Evolutionary conservation across 495 filamentous ascomycete genomes (phyloP), one percentile per base, ranked within the genome.

Genomic region (Glarea lozoyensis): DNA sequence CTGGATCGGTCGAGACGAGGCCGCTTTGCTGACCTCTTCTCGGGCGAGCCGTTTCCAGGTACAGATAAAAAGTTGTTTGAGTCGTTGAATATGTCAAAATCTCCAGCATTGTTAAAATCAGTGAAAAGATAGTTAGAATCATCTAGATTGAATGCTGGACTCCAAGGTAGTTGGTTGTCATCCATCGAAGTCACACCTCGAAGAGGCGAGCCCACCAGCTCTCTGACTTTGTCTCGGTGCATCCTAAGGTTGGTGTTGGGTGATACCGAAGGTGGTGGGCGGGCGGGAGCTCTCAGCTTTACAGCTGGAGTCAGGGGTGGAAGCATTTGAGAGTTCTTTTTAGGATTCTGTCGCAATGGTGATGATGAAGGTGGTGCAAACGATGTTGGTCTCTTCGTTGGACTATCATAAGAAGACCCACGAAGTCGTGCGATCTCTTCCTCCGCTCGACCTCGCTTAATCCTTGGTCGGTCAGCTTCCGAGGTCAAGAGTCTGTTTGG

Each of bases 341-440:
- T 37, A 9, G 9, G 10, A 21, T 20, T 30, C 40, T 50, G 50
- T 59, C 53, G 86, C 75, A 55, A 77, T 69, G 48, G 82, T 56
- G 59, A 82, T 15, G 71, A 80, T 24, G 67, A 75, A 33, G 64
- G 60, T 15, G 62, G 67, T 33, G 47, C 46, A 44, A 63, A 61
- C 23, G 31, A 55, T 67, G 42, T 7, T 54, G 68, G 57, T 55
- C 64, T 74, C 67, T 69, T 88, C 66, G 64, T 83, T 18, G 92
- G 92, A 52, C 89, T 96, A 50, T 96, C 92, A 56, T 90, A 87
- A 3, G 87, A 95, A 3, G 88, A 94, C 42, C 81, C 84, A 46
- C 92, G 83, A 20, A 96, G 86, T 23, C 92, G 85, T 34, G 85
- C 86, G 66, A 98, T 96, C 63, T 95, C 92, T 51, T 90, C 92